Percentiles rank a stretch among this genome's conserved stretches.
phyloP scores from a whole-genome alignment of 768 basidiomycete genomes.

The Boletus barrowsii region DNA sequence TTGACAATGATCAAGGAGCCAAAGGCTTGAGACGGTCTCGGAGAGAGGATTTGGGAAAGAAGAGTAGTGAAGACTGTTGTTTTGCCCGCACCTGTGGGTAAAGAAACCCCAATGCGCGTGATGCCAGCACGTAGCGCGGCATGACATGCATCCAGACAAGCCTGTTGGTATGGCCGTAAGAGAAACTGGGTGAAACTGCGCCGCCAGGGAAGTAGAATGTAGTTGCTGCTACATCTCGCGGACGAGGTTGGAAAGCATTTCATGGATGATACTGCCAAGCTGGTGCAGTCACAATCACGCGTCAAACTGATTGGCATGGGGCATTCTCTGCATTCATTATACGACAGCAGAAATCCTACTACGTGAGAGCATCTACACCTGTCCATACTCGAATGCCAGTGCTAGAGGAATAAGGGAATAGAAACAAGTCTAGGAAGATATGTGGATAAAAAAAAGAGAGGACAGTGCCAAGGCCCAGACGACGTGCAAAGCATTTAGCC shows the following conservation, averaged over 20 bases:
- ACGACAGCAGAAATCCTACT: constrained; percentile 14
- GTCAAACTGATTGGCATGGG: neutral
- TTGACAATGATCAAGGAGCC: constrained; percentile 83
- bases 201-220: neutral
- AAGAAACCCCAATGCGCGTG: constrained; percentile 76
- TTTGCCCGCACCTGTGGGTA: constrained; percentile 86
- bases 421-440: constrained; percentile 34
- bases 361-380: constrained; percentile 23
- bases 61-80: constrained; percentile 90
- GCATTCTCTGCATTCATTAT: constrained; percentile 16
- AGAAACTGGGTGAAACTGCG: constrained; percentile 21
- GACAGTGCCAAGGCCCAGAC: constrained; percentile 32
- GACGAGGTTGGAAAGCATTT: constrained; percentile 3
- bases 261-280: constrained; percentile 1
- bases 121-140: constrained; percentile 65
- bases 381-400: constrained; percentile 22
- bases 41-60: constrained; percentile 58
- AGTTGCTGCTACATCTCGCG: neutral
- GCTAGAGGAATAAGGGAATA: constrained; percentile 27
- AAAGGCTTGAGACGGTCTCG: constrained; percentile 42
- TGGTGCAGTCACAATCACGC: too few species aligned
- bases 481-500: constrained; percentile 21
- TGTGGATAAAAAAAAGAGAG: constrained; percentile 27
- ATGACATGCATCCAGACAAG: constrained; percentile 73
- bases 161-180: constrained; percentile 86